Percentiles rank a stretch among this genome's conserved stretches.
Evolutionary conservation across 1,284 basidiomycete genomes (phyloP).

Genomic region (Ustilago curta): DNA sequence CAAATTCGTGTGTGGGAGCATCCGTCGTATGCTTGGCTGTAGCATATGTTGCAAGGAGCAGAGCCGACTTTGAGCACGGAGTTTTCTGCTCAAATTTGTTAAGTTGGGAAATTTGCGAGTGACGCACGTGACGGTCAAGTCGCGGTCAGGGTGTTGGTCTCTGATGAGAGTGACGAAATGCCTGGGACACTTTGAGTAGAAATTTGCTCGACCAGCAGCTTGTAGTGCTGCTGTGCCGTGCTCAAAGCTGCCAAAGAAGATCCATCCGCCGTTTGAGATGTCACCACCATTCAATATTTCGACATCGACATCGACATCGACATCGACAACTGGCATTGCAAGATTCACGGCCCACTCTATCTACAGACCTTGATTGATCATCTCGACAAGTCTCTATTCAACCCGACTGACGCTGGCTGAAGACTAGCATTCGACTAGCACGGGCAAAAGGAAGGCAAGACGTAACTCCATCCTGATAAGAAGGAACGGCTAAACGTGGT

Average conservation of each 20-base stretch:
- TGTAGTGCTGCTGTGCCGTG: no score
- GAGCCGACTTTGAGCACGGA: not conserved
- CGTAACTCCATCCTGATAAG: not conserved
- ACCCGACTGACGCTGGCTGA: not conserved
- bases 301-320: not conserved
- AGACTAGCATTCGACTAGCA: no score
- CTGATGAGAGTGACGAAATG: not conserved
- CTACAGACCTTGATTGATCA: not conserved
- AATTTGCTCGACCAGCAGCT: slow-evolving; percentile 41
- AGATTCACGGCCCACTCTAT: not conserved
- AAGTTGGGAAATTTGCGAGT: not conserved
- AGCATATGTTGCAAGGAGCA: not conserved
- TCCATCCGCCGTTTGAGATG: no score
- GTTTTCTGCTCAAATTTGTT: not conserved
- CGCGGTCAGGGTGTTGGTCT: slow-evolving; percentile 47
- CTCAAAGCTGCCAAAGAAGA: not conserved
- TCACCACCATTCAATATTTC: no score
- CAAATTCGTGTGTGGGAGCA: no score
- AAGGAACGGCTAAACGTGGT: not conserved
- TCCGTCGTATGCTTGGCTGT: not conserved
- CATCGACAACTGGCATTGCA: not conserved
- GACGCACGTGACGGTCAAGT: slow-evolving; percentile 30
- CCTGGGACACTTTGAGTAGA: slow-evolving; percentile 14
- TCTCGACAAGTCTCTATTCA: not conserved
- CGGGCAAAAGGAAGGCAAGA: not conserved